These are phyloP conservation scores for Torulaspora indica DNA, from an alignment of 805 yeast species.

Conservation along the genomic window DNA sequence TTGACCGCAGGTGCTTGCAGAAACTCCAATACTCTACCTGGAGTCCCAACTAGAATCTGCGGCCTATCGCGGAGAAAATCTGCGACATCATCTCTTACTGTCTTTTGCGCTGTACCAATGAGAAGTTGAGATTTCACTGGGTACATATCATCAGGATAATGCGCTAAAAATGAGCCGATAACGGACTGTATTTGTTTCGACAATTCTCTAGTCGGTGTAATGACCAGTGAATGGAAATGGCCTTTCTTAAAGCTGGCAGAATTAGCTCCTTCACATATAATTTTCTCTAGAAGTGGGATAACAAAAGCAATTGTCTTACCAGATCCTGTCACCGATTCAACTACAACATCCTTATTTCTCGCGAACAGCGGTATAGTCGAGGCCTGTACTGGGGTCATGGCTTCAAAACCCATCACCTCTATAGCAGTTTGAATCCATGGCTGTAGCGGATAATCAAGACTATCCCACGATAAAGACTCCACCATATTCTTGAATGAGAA, in stretches of 20 bases:
- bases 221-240: constrained; percentile 62
- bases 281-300: constrained; percentile 72
- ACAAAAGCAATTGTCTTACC: constrained; percentile 95
- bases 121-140: constrained; percentile 54
- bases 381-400: constrained; percentile 97
- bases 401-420: constrained; percentile 63
- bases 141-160: constrained; percentile 45
- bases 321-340: constrained; percentile 95
- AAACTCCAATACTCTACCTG: constrained; percentile 82
- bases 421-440: constrained; percentile 73
- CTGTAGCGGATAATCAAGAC: constrained; percentile 47
- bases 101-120: constrained; percentile 49
- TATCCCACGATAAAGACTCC: constrained; percentile 58
- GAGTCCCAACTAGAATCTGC: constrained; percentile 82
- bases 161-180: constrained; percentile 52
- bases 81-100: constrained; percentile 68
- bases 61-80: constrained; percentile 52
- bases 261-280: constrained; percentile 39
- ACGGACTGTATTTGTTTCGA: constrained; percentile 71
- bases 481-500: constrained; percentile 19
- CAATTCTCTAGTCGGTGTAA: constrained; percentile 64
- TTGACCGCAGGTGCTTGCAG: constrained; percentile 53
- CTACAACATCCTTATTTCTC: constrained; percentile 89
- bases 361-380: constrained; percentile 82
- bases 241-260: constrained; percentile 46